Percentiles rank a stretch among this genome's conserved stretches.
Conservation (phyloP, 305 asterid genomes). For the Lippia alba region DNA sequence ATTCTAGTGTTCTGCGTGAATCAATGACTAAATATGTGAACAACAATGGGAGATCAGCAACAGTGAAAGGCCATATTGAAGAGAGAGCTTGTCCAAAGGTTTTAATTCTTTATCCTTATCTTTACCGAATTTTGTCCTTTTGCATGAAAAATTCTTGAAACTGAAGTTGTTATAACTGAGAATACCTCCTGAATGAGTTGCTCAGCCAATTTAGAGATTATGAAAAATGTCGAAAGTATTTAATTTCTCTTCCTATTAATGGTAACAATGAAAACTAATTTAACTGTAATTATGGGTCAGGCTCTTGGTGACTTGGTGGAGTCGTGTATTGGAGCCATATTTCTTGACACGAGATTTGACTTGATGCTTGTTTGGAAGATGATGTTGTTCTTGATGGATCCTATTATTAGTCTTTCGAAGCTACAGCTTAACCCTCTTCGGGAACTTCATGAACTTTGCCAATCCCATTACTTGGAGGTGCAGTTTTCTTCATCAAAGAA, state of each 20-base stretch:
- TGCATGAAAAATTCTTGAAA: slow-evolving; percentile 13
- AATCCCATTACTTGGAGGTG: slow-evolving; percentile 60
- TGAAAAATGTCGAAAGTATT: slow-evolving; percentile 13
- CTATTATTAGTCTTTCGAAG: slow-evolving; percentile 63
- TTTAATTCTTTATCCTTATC: slow-evolving; percentile 34
- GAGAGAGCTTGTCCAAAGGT: slow-evolving; percentile 92
- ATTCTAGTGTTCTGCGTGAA: slow-evolving; percentile 65
- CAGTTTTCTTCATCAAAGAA: slow-evolving; percentile 49
- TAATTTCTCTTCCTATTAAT: slow-evolving; percentile 13
- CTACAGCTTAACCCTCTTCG: slow-evolving; percentile 71
- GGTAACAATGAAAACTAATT: slow-evolving; percentile 39
- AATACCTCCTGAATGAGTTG: not conserved
- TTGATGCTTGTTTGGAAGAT: slow-evolving; percentile 70
- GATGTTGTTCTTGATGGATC: slow-evolving; percentile 72
- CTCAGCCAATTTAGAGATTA: slow-evolving; percentile 2
- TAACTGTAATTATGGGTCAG: slow-evolving; percentile 53
- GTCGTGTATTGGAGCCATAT: slow-evolving; percentile 87
- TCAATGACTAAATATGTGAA: slow-evolving; percentile 64
- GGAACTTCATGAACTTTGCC: slow-evolving; percentile 85
- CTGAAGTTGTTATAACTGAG: slow-evolving; percentile 4
- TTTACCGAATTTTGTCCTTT: slow-evolving; percentile 18
- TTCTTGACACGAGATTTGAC: slow-evolving; percentile 83
- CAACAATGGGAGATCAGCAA: slow-evolving; percentile 46
- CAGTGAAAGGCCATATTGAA: slow-evolving; percentile 44
- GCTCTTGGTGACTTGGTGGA: slow-evolving; percentile 96